A percentile compares a stretch with the other conserved stretches of the same genome.
phyloP scores from a whole-genome alignment of 192 early-diverging fungal genomes.

The Linnemannia hyalina region DNA sequence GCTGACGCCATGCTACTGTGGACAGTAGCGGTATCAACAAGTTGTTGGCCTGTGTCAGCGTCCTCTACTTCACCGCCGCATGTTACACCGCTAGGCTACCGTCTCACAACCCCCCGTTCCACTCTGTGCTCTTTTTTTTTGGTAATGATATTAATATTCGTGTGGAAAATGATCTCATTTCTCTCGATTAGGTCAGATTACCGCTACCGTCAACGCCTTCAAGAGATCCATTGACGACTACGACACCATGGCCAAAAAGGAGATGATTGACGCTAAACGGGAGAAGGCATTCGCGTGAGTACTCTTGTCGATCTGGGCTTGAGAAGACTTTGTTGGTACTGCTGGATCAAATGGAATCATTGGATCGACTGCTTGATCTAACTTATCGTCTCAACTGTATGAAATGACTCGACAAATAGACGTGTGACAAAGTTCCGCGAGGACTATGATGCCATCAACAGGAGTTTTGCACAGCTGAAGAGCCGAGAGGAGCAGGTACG shows the following conservation, averaged over 20 bases:
- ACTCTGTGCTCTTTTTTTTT: not conserved
- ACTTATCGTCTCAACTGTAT: not conserved
- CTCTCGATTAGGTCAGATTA: constrained; percentile 63
- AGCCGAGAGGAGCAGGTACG: constrained; percentile 61
- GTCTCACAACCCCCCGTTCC: not conserved
- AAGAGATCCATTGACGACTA: constrained; percentile 72
- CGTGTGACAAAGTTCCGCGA: constrained; percentile 67
- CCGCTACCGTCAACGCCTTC: constrained; percentile 62
- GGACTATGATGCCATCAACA: constrained; percentile 62
- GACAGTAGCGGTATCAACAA: not conserved
- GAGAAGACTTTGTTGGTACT: no score
- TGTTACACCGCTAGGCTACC: not conserved
- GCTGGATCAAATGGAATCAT: not conserved
- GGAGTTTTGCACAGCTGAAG: constrained; percentile 60
- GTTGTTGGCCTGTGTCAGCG: not conserved
- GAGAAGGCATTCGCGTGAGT: constrained; percentile 67
- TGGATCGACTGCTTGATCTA: not conserved
- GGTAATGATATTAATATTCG: not conserved
- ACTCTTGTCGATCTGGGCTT: not conserved
- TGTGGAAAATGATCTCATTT: not conserved
- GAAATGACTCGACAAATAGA: constrained; percentile 31
- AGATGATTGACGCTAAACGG: constrained; percentile 67
- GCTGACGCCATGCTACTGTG: no score
- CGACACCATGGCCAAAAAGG: constrained; percentile 66
- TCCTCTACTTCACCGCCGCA: not conserved